Percentiles rank a stretch among this genome's conserved stretches.
Evolutionary conservation across 805 yeast genomes (phyloP).

Genomic region (Cyberlindnera veronae): DNA sequence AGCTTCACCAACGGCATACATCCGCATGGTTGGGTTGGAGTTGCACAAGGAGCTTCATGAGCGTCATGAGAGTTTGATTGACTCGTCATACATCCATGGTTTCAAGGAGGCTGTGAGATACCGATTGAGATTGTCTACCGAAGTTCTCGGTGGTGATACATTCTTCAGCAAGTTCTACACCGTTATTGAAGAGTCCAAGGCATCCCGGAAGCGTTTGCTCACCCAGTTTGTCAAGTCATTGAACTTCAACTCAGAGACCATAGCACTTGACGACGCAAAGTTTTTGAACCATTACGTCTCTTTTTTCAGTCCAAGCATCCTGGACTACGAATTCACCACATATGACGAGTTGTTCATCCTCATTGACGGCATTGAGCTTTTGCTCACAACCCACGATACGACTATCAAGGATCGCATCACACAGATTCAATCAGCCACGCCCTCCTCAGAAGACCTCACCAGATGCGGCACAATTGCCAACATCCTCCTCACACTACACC

Average conservation of each 20-base stretch:
- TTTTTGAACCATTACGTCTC: slow-evolving; percentile 28
- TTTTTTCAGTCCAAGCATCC: slow-evolving; percentile 36
- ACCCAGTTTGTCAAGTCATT: slow-evolving; percentile 32
- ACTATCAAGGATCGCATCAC: slow-evolving; percentile 5
- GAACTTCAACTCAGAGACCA: slow-evolving; percentile 26
- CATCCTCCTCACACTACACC: slow-evolving; percentile 1
- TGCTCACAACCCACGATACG: slow-evolving; percentile 10
- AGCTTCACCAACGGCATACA: slow-evolving; percentile 42
- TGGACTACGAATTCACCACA: slow-evolving; percentile 37
- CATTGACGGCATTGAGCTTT: slow-evolving; percentile 39
- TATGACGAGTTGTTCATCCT: slow-evolving; percentile 51
- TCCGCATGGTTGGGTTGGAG: slow-evolving; percentile 46
- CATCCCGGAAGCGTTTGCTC: slow-evolving; percentile 41
- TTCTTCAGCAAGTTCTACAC: slow-evolving; percentile 41
- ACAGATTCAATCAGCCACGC: not conserved
- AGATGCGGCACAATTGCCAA: not conserved
- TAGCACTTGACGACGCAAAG: slow-evolving; percentile 19
- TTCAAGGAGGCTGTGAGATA: slow-evolving; percentile 50
- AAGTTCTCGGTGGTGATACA: not conserved
- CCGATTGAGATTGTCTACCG: slow-evolving; percentile 27
- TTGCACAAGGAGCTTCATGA: slow-evolving; percentile 55
- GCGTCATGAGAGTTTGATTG: slow-evolving; percentile 70
- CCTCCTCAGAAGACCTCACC: not conserved
- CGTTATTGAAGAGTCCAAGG: slow-evolving; percentile 38
- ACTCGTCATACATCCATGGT: slow-evolving; percentile 62